phyloP scores from a whole-genome alignment of 495 filamentous ascomycete genomes.

The Neurospora sp. region DNA sequence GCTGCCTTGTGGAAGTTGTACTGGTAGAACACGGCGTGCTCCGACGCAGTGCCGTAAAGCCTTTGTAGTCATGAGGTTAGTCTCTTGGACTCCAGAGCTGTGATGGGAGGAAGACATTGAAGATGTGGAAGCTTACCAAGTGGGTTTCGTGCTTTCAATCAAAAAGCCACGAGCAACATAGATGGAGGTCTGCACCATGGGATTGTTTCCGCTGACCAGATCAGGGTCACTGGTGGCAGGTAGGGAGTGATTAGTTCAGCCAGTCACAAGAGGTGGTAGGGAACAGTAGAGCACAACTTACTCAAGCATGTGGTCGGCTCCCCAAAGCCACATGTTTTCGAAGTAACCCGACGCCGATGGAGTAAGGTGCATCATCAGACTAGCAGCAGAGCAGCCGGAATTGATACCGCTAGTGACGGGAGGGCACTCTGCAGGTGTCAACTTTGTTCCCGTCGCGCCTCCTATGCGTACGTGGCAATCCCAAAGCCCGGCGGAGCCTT shows the following conservation, averaged over 20 bases:
- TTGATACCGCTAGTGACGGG: constrained; percentile 21
- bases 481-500: constrained; percentile 2
- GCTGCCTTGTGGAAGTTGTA: constrained; percentile 65
- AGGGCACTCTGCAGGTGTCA: constrained; percentile 53
- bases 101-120: rapidly evolving
- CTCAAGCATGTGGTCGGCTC: constrained; percentile 79
- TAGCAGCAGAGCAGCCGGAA: constrained; percentile 42
- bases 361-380: constrained; percentile 65
- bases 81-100: no score
- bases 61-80: no score
- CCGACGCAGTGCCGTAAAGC: constrained; percentile 12
- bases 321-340: constrained; percentile 88
- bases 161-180: constrained; percentile 76
- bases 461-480: constrained; percentile 9
- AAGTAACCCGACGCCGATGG: constrained; percentile 59
- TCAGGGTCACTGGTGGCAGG: no score
- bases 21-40: constrained; percentile 74
- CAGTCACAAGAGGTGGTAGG: background rate
- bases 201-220: constrained; percentile 6
- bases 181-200: constrained; percentile 74
- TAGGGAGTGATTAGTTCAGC: no score
- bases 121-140: constrained; percentile 24
- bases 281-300: constrained; percentile 26
- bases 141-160: constrained; percentile 45
- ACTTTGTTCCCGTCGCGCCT: constrained; percentile 44